Evolutionary conservation across 805 yeast species (phyloP).

Genomic region (Kodamaea neixiangensis): DNA sequence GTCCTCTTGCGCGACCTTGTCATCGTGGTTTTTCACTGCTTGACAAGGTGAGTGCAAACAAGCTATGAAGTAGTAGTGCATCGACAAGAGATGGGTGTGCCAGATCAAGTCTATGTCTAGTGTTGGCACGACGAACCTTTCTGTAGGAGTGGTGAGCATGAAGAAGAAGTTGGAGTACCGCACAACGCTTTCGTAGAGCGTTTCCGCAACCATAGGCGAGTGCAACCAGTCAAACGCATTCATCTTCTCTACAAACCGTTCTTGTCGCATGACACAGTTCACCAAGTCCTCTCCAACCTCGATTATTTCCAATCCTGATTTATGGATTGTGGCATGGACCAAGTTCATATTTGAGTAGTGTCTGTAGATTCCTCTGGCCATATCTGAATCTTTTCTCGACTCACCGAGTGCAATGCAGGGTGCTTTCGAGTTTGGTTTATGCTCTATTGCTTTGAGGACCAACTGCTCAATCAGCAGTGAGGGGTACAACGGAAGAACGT

Average conservation of each 20-base stretch:
- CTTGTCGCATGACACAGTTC: conserved; percentile 25
- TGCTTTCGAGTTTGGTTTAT: not conserved
- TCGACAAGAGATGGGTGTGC: conserved; percentile 29
- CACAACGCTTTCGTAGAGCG: conserved; percentile 15
- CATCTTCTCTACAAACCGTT: conserved; percentile 23
- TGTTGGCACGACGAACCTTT: conserved; percentile 22
- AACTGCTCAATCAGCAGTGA: not conserved
- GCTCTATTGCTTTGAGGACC: not conserved
- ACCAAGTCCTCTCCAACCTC: conserved; percentile 25
- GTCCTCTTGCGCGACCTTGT: conserved; percentile 23
- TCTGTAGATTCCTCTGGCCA: not conserved
- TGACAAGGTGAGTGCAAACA: conserved; percentile 17
- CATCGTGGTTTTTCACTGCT: conserved; percentile 26
- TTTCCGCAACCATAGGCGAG: conserved; percentile 15
- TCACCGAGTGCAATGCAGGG: not conserved
- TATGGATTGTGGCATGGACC: conserved; percentile 8
- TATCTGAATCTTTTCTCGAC: not conserved
- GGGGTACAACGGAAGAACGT: not conserved
- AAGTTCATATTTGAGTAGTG: conserved; percentile 15
- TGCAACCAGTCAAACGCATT: conserved; percentile 21
- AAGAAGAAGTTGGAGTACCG: conserved; percentile 21
- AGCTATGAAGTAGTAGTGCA: conserved; percentile 17
- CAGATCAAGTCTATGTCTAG: conserved; percentile 30
- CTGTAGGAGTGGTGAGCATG: conserved; percentile 6
- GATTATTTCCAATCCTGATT: not conserved